Evolutionary conservation across 345 rosid genomes (phyloP).

Genomic region (Nasturtium officinale): DNA sequence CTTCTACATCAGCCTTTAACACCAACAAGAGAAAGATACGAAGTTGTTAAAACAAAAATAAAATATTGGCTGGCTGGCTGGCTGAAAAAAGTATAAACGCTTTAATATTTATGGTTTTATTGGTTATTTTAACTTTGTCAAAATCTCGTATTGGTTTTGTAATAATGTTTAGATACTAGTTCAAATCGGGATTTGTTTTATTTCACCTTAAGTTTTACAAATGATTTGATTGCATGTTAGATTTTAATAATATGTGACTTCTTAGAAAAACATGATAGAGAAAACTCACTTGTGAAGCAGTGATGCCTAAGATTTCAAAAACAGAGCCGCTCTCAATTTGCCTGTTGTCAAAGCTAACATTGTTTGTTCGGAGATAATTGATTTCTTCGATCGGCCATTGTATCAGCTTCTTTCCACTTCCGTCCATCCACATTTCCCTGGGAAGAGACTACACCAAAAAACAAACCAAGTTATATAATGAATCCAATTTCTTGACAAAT

Average conservation of each 20-base stretch:
- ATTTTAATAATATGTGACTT: background rate
- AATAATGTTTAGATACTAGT: no score
- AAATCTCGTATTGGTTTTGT: no score
- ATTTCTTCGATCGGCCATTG: constrained; percentile 78
- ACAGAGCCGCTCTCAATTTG: constrained; percentile 41
- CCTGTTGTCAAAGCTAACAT: constrained; percentile 35
- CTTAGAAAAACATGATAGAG: background rate
- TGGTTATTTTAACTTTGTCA: no score
- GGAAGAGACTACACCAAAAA: constrained; percentile 55
- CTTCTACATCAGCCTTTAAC: constrained; percentile 58
- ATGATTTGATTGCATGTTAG: no score
- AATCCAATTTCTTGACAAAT: background rate
- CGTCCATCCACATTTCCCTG: constrained; percentile 57
- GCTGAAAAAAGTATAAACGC: no score
- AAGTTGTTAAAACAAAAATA: background rate
- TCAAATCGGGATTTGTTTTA: no score
- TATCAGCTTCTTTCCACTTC: constrained; percentile 56
- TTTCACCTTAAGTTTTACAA: no score
- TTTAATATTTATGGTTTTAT: no score
- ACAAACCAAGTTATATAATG: background rate
- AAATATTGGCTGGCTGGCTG: background rate
- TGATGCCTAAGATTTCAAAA: constrained; percentile 54
- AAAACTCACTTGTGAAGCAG: constrained; percentile 52
- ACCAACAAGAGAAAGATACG: background rate
- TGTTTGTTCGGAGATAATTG: constrained; percentile 42